Percentiles rank a stretch among this genome's conserved stretches.
phyloP scores from a whole-genome alignment of 495 filamentous ascomycete genomes.

The Tuber brumale region DNA sequence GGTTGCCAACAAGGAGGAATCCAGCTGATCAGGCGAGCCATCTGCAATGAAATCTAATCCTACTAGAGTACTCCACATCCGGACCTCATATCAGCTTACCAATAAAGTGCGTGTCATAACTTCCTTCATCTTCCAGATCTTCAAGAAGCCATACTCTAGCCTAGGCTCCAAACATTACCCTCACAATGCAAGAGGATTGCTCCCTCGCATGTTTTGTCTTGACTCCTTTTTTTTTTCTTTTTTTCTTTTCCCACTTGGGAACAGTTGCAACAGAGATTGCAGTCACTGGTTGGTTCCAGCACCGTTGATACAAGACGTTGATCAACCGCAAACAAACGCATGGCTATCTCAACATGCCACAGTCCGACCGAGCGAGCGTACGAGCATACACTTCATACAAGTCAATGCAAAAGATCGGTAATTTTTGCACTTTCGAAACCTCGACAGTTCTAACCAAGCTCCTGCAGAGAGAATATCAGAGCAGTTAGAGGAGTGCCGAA shows the following conservation, averaged over 20 bases:
- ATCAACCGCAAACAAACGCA: neutral
- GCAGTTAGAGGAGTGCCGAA: neutral
- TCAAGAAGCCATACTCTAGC: neutral
- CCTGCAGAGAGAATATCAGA: neutral
- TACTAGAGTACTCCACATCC: neutral
- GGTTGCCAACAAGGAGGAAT: neutral
- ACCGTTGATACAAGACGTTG: neutral
- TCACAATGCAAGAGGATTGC: neutral
- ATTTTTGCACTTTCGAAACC: neutral
- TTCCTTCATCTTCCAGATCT: neutral
- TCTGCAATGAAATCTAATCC: neutral
- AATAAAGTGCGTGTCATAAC: neutral
- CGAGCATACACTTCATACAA: neutral
- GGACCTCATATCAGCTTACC: neutral
- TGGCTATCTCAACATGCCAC: neutral
- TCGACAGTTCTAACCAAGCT: neutral
- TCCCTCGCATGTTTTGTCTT: neutral
- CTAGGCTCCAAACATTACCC: neutral
- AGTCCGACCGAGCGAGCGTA: neutral
- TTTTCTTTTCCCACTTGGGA: neutral
- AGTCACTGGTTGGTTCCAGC: neutral
- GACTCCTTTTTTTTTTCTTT: neutral
- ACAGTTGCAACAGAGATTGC: neutral
- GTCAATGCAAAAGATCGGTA: neutral
- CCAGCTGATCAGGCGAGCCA: neutral